These are phyloP conservation scores for Giardia duodenalis DNA, from an alignment of 208 protist genomes.

Conservation along the genomic window DNA sequence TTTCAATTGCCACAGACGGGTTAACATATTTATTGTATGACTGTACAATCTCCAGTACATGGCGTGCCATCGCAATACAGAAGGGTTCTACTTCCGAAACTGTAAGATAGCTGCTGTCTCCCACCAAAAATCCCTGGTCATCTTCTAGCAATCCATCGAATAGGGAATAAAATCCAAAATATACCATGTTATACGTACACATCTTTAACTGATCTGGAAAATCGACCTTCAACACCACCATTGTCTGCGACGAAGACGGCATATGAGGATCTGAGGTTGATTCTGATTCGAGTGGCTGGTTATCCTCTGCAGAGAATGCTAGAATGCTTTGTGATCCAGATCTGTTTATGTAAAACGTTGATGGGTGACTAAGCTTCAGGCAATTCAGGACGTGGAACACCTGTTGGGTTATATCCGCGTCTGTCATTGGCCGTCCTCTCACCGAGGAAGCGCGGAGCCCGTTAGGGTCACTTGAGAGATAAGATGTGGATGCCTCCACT, in stretches of 20 bases:
- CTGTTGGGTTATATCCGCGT: neutral
- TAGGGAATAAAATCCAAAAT: neutral
- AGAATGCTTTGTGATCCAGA: too few species aligned
- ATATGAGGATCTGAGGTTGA: too few species aligned
- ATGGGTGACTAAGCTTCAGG: neutral
- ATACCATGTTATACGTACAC: neutral
- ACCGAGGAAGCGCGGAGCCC: too few species aligned
- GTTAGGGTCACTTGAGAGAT: too few species aligned
- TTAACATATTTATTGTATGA: neutral
- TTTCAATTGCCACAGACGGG: neutral
- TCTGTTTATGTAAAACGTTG: too few species aligned
- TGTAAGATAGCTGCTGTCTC: too few species aligned
- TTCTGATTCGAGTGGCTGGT: too few species aligned
- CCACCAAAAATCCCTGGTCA: neutral
- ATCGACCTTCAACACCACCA: neutral
- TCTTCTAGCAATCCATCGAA: neutral
- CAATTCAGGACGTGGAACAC: neutral
- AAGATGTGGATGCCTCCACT: too few species aligned
- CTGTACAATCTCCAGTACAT: neutral
- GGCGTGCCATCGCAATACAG: neutral
- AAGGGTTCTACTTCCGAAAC: neutral
- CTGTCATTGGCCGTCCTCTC: too few species aligned
- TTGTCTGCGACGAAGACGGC: too few species aligned
- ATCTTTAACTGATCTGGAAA: neutral
- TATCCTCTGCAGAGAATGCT: too few species aligned